Percentiles rank a stretch among this genome's conserved stretches.
Evolutionary conservation across 371 early-diverging fungal genomes (phyloP).

Genomic region (Rhizopus stolonifer): DNA sequence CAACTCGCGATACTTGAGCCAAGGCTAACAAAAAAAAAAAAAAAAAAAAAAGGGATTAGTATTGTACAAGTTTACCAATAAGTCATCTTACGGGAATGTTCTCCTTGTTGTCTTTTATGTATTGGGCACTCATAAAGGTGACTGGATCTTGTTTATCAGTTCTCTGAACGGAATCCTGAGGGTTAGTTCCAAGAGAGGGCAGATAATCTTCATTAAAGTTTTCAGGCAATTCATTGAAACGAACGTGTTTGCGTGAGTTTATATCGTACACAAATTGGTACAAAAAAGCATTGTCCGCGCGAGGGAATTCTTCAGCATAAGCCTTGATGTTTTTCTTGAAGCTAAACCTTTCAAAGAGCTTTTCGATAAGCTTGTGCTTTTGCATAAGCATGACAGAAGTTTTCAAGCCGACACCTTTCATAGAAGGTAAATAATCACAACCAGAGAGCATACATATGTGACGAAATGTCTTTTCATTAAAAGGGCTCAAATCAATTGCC

Average conservation of each 20-base stretch:
- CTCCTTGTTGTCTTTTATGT: not conserved
- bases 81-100: conserved; percentile 3
- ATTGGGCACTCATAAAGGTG: too few relatives aligned
- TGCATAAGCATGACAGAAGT: conserved; percentile 70
- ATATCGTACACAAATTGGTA: conserved; percentile 84
- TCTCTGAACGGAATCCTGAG: too few relatives aligned
- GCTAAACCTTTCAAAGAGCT: not conserved
- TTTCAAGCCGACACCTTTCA: conserved; percentile 85
- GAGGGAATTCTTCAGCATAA: conserved; percentile 47
- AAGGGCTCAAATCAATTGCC: not conserved
- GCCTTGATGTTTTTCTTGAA: not conserved
- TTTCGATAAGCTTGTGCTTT: conserved; percentile 25
- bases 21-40: not conserved
- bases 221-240: conserved; percentile 57
- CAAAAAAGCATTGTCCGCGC: conserved; percentile 78
- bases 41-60: not conserved
- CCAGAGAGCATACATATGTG: conserved; percentile 91
- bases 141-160: too few relatives aligned
- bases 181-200: conserved; percentile 10
- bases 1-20: not conserved
- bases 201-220: conserved; percentile 12
- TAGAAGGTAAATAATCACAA: conserved; percentile 90
- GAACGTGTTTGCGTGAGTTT: conserved; percentile 36
- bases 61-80: too few relatives aligned
- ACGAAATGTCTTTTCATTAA: not conserved